These are phyloP conservation scores for Galeopsis tetrahit DNA, from an alignment of 257 asterid species.

Conservation along the genomic window DNA sequence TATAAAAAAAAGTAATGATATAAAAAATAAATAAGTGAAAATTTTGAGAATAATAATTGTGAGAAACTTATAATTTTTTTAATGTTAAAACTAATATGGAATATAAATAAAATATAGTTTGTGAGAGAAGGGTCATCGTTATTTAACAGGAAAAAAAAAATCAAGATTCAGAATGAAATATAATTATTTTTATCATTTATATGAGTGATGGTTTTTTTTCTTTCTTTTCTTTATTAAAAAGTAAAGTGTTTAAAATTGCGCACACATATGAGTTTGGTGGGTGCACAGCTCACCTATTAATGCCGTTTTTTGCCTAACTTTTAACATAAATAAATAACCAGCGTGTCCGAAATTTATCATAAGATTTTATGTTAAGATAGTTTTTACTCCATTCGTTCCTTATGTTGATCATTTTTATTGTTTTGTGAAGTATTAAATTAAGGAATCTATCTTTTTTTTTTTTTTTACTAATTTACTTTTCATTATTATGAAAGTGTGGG, in stretches of 20 bases:
- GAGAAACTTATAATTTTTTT: too few relatives aligned
- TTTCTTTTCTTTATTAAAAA: not conserved
- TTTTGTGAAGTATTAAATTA: too few relatives aligned
- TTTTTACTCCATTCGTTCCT: not conserved
- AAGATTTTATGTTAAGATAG: not conserved
- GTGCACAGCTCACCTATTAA: slow-evolving; percentile 57
- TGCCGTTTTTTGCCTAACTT: slow-evolving; percentile 46
- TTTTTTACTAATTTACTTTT: too few relatives aligned
- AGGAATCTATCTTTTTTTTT: too few relatives aligned
- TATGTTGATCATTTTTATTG: too few relatives aligned
- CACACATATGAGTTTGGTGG: slow-evolving; percentile 36
- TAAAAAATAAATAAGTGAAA: too few relatives aligned
- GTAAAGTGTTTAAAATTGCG: not conserved
- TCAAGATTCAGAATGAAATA: not conserved
- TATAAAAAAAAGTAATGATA: too few relatives aligned
- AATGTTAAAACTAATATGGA: too few relatives aligned
- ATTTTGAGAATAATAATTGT: too few relatives aligned
- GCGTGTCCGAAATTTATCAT: not conserved
- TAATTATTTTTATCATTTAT: not conserved
- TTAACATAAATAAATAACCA: not conserved
- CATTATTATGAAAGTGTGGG: too few relatives aligned
- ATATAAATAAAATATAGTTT: too few relatives aligned
- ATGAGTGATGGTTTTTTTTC: not conserved
- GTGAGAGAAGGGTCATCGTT: not conserved
- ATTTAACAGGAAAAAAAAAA: not conserved